These are phyloP conservation scores for Entrophospora sp. DNA, from an alignment of 192 early-diverging fungal genomes.

Conservation along the genomic window DNA sequence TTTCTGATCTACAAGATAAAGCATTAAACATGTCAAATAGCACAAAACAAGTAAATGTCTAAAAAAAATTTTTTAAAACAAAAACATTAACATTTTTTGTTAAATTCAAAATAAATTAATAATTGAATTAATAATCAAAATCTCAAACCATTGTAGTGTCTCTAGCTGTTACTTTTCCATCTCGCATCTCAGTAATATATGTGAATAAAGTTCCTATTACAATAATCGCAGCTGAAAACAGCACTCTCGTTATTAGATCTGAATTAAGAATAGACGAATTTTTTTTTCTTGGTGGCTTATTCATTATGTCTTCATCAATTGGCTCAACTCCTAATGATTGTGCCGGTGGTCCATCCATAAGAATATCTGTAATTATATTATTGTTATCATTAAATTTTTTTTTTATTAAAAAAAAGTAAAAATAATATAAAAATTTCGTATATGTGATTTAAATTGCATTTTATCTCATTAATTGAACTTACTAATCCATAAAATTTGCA, in stretches of 20 bases:
- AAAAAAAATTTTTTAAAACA: conserved; percentile 7
- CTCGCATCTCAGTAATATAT: conserved; percentile 69
- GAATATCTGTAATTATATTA: conserved; percentile 61
- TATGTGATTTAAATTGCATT: neutral
- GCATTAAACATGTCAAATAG: conserved; percentile 96
- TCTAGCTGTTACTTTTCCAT: conserved; percentile 57
- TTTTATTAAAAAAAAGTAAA: no score
- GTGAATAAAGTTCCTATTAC: conserved; percentile 79
- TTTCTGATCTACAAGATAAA: conserved; percentile 78
- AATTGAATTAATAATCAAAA: neutral
- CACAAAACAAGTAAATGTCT: conserved; percentile 96
- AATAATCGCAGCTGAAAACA: conserved; percentile 72
- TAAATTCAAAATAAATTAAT: neutral
- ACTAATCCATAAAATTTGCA: conserved; percentile 99
- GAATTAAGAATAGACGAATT: conserved; percentile 74
- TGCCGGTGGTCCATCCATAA: conserved; percentile 97
- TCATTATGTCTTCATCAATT: conserved; percentile 87
- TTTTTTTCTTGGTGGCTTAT: conserved; percentile 71
- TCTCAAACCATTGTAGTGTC: conserved; percentile 81
- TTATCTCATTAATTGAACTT: conserved; percentile 30
- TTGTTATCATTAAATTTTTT: neutral
- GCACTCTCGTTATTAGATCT: conserved; percentile 60
- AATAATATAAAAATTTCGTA: neutral
- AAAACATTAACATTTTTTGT: no score
- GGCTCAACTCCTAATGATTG: conserved; percentile 95